These are phyloP conservation scores for Pseudogymnoascus sp. DNA, from an alignment of 2,329 filamentous ascomycete species.

Conservation along the genomic window DNA sequence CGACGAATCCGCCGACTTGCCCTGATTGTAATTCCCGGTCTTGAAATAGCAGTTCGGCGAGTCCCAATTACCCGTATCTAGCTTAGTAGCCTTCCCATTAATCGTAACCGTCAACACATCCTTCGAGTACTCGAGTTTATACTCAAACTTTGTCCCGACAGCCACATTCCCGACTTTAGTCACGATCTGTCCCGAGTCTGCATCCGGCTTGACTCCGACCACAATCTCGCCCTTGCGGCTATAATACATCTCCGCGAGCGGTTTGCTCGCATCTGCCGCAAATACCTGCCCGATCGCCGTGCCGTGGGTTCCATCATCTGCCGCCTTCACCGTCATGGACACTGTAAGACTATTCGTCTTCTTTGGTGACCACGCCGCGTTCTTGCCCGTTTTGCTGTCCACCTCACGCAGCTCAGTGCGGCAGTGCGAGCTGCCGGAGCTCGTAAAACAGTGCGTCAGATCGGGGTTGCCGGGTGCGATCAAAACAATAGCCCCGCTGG, in stretches of 20 bases:
- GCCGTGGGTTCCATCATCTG: slow-evolving; percentile 5
- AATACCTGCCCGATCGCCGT: slow-evolving; percentile 10
- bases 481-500: background rate
- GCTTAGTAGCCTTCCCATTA: slow-evolving; percentile 14
- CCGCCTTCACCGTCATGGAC: background rate
- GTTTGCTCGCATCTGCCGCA: slow-evolving; percentile 22
- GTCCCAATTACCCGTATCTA: slow-evolving; percentile 10
- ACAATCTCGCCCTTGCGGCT: slow-evolving; percentile 21
- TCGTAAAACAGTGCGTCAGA: background rate
- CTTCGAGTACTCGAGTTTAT: slow-evolving; percentile 25
- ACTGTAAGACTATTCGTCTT: slow-evolving; percentile 1
- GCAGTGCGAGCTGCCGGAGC: background rate
- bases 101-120: slow-evolving; percentile 20
- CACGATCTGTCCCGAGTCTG: slow-evolving; percentile 21
- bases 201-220: slow-evolving; percentile 26
- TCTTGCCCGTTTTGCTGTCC: background rate
- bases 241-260: slow-evolving; percentile 27
- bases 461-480: slow-evolving; percentile 4
- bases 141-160: slow-evolving; percentile 25
- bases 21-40: slow-evolving; percentile 9
- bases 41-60: slow-evolving; percentile 7
- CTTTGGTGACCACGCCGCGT: slow-evolving; percentile 7
- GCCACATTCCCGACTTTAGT: slow-evolving; percentile 22
- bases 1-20: slow-evolving; percentile 8
- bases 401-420: slow-evolving; percentile 8